Base-by-base conservation (phyloP, 257 asterid species). In the Solanum raphanifolium region DNA sequence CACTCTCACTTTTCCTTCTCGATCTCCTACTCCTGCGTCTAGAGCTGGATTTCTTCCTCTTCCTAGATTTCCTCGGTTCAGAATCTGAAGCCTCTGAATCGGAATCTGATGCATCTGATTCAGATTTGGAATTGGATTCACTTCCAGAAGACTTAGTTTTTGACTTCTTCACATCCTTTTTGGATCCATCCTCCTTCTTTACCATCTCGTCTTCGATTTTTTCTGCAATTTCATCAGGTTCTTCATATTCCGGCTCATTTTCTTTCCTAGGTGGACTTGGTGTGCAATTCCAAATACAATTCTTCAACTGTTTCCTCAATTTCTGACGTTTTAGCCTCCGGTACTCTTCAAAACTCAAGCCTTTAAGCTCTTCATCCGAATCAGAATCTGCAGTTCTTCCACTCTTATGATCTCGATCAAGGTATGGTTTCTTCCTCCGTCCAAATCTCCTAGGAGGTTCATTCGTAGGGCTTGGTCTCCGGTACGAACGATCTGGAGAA, bases 181-280 rank as follows among this genome's bases (percentile, higher is more conserved):
- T 91, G 75, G 86, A 87, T 55, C 23, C 10, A n/a, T 12, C 85
- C 43, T 20, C 94, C 83, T 75, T 85, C 75, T 88, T 83, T 15
- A 41, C 76, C 76, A 52, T 88, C 41, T 86, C 76, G 3, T 86
- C 89, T 16, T 34, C 66, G 21, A 34, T 13, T 88, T 89, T 7
- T 34, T 78, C 87, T 66, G 90, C 27, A 92, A 89, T 43, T 35
- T 87, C 93, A 11, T 90, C 92, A 32, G 87, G 94, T 12, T 58
- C 93, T 7, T 89, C 39, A 83, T 94, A 97, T 38, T 94, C 93
- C 7, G 90, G 90, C 8, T 90, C 94, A 83, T 90, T 86, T 18
- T 94, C 93, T 90, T 72, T 92, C 94, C 99, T 95, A 87, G 97
- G 98, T 38, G 99, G 99, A 83, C 99, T 97, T 68, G 99, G 99